Conservation (phyloP, 139 green algal species). For the Nannochloris sp. region DNA sequence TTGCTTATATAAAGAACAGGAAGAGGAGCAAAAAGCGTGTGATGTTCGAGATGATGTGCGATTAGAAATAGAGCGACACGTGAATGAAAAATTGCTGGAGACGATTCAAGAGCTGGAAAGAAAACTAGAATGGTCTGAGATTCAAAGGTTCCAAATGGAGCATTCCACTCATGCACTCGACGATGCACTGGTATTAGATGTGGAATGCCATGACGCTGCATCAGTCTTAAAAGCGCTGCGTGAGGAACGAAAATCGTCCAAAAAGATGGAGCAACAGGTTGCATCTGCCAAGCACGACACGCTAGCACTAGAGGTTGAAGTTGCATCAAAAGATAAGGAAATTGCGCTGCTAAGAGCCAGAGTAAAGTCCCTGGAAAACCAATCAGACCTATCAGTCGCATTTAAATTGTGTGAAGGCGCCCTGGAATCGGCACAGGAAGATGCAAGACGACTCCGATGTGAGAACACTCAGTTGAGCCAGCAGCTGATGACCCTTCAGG, state of each 20-base stretch:
- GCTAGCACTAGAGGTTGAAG: slow-evolving; percentile 17
- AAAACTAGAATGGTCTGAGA: no score
- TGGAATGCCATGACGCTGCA: no score
- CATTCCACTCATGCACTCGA: no score
- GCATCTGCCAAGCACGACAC: background rate
- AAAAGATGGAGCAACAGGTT: background rate
- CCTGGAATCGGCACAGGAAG: background rate
- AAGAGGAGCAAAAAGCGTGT: no score
- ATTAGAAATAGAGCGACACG: no score
- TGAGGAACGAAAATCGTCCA: background rate
- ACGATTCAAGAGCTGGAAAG: no score
- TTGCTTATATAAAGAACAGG: no score
- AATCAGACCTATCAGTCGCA: slow-evolving; percentile 1
- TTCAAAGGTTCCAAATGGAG: no score
- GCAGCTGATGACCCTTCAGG: background rate
- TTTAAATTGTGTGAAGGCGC: slow-evolving; percentile 15
- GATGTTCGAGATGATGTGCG: no score
- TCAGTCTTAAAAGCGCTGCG: background rate
- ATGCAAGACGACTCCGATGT: background rate
- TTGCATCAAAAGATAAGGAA: slow-evolving; percentile 14
- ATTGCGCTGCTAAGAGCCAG: slow-evolving; percentile 4
- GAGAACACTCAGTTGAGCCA: slow-evolving; percentile 10
- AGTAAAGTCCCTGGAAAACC: slow-evolving; percentile 11
- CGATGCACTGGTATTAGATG: no score
- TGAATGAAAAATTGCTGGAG: no score